Evolutionary conservation across 768 basidiomycete species (phyloP).

Genomic region (Russula emetica): DNA sequence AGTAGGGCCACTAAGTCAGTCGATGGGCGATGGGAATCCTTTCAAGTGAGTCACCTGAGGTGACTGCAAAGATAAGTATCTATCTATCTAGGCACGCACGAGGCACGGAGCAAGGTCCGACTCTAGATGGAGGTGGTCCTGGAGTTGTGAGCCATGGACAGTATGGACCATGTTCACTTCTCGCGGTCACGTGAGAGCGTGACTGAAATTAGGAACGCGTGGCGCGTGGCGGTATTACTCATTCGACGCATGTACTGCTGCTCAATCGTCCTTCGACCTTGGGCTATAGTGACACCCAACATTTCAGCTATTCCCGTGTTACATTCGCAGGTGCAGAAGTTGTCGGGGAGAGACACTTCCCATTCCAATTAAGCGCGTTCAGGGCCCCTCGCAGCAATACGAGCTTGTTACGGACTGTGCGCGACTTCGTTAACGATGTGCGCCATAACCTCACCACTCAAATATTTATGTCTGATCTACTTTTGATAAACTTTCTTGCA

Average conservation of each 20-base stretch:
- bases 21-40: neutral
- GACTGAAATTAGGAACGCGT: neutral
- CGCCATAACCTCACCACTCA: neutral
- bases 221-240: neutral
- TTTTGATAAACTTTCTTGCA: neutral
- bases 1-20: neutral
- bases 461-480: neutral
- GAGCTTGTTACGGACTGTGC: constrained; percentile 1
- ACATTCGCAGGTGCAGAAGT: neutral
- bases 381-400: neutral
- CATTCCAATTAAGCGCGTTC: neutral
- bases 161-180: neutral
- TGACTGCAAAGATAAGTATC: too few species aligned
- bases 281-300: neutral
- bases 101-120: neutral
- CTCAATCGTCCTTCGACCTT: neutral
- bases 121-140: neutral
- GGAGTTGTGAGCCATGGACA: too few species aligned
- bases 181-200: constrained; percentile 10
- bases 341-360: neutral
- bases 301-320: neutral
- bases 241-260: neutral
- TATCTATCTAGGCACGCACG: too few species aligned
- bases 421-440: constrained; percentile 4
- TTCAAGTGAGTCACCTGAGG: too few species aligned